Evolutionary conservation across 2,329 filamentous ascomycete species (phyloP), one percentile per base, ranked within the genome.

Genomic region (Sordariomycetes sp.): DNA sequence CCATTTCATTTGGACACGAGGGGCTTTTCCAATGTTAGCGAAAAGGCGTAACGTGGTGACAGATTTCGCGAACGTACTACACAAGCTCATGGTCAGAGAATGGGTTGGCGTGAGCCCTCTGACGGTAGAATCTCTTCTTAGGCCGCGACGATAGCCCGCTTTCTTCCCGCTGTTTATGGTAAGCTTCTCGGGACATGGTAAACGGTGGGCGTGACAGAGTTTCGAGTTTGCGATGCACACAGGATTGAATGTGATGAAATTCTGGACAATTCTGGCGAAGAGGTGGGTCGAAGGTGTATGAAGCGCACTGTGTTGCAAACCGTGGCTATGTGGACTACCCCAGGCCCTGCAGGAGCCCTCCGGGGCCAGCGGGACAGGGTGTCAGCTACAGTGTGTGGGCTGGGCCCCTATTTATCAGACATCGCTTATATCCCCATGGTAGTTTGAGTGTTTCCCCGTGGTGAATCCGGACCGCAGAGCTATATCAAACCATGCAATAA

Each of bases 51-150:
- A 10, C n/a, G 22, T 20, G 3, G 42, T 48, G 3, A 54, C 22
- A 39, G 32, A 28, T 25, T 28, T 17, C 10, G 34, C 48, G 36
- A 42, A 75, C 82, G 65, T 80, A 95, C 94, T 99, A 99, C 65
- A 80, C 78, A 68, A 99, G 76, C 59, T 82, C 76, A 75, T 99
- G 94, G 66, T 99, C 94, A 2, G 92, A 96, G 73, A 99, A 99
- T 7, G 92, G 91, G 74, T 99, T 99, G 61, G 94, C 94, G 74
- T 99, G 94, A 42, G 94, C 94, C 70, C 94, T 82, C 72, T 99
- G 94, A 58, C 94, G 84, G 70, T 96, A 99, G 74, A 94, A 96
- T 74, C 88, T 92, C 78, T 99, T 99, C 72, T 57, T 52, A 15
- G 55, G 55, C 24, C 55, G 48, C 15, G 48, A 52, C 20, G 55